phyloP scores from a whole-genome alignment of 139 green algal species.

The Asterochloris erici region DNA sequence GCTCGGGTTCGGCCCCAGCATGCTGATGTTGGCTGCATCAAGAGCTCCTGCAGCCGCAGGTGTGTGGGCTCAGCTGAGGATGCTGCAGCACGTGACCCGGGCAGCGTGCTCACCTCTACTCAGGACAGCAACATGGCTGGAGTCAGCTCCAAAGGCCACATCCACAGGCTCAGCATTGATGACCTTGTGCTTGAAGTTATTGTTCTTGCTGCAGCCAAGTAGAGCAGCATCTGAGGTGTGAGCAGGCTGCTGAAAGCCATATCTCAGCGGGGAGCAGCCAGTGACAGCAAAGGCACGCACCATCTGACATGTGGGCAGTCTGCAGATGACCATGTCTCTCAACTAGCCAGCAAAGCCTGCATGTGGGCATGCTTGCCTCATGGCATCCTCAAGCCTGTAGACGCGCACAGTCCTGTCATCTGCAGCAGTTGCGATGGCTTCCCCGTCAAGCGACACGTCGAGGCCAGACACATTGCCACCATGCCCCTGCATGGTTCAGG shows the following conservation, averaged over 20 bases:
- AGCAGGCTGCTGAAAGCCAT: no score
- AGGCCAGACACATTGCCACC: slow-evolving; percentile 19
- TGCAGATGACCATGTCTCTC: no score
- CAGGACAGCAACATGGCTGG: slow-evolving; percentile 5
- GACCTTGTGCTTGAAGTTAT: slow-evolving; percentile 3
- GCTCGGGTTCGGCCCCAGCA: not conserved
- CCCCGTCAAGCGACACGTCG: slow-evolving; percentile 14
- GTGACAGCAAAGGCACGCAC: no score
- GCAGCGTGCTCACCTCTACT: not conserved
- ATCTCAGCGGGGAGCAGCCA: no score
- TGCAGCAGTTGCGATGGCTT: slow-evolving; percentile 21
- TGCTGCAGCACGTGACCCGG: no score
- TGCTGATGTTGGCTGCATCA: not conserved
- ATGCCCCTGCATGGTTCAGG: slow-evolving; percentile 20
- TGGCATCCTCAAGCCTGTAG: slow-evolving; percentile 17
- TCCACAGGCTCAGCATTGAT: slow-evolving; percentile 9
- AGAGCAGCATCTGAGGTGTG: no score
- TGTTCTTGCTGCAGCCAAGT: not conserved
- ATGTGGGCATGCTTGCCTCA: no score
- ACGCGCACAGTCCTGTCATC: slow-evolving; percentile 26
- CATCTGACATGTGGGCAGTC: no score
- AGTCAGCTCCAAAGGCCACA: slow-evolving; percentile 7
- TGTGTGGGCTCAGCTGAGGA: no score
- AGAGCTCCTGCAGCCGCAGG: not conserved
- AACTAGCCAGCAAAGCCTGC: no score